These are phyloP conservation scores for Psophocarpus tetragonolobus DNA, from an alignment of 306 rosid species.

Conservation along the genomic window DNA sequence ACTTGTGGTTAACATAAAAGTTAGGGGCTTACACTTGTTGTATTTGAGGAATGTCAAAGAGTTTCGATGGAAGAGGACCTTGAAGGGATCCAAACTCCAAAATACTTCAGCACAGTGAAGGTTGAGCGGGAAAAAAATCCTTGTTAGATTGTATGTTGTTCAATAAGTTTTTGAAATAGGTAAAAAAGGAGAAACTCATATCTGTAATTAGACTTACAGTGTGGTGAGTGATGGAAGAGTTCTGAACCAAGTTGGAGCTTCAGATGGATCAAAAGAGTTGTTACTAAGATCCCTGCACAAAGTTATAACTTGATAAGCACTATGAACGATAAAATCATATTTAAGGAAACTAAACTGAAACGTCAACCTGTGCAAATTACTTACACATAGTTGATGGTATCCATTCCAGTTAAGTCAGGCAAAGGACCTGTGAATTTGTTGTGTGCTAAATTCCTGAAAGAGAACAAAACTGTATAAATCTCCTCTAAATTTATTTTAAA, in stretches of 20 bases:
- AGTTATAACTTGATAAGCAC: slow-evolving; percentile 1
- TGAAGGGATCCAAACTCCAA: slow-evolving; percentile 76
- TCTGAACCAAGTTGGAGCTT: slow-evolving; percentile 79
- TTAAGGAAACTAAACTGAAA: slow-evolving; percentile 21
- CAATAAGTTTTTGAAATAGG: not conserved
- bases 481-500: not conserved
- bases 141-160: slow-evolving; percentile 21
- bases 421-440: slow-evolving; percentile 66
- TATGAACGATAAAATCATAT: slow-evolving; percentile 28
- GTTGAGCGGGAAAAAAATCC: not conserved
- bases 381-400: slow-evolving; percentile 73
- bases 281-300: slow-evolving; percentile 81
- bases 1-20: slow-evolving; percentile 8
- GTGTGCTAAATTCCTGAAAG: slow-evolving; percentile 71
- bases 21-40: slow-evolving; percentile 83
- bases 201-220: slow-evolving; percentile 57
- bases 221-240: slow-evolving; percentile 70
- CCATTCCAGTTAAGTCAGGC: slow-evolving; percentile 74
- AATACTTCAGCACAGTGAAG: slow-evolving; percentile 42
- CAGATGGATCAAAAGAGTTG: slow-evolving; percentile 71
- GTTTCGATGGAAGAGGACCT: slow-evolving; percentile 69
- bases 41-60: slow-evolving; percentile 70
- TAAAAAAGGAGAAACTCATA: not conserved
- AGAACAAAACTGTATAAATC: slow-evolving; percentile 23
- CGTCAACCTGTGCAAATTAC: slow-evolving; percentile 34